Conservation (phyloP, 257 asterid species). For the Galeopsis tetrahit region DNA sequence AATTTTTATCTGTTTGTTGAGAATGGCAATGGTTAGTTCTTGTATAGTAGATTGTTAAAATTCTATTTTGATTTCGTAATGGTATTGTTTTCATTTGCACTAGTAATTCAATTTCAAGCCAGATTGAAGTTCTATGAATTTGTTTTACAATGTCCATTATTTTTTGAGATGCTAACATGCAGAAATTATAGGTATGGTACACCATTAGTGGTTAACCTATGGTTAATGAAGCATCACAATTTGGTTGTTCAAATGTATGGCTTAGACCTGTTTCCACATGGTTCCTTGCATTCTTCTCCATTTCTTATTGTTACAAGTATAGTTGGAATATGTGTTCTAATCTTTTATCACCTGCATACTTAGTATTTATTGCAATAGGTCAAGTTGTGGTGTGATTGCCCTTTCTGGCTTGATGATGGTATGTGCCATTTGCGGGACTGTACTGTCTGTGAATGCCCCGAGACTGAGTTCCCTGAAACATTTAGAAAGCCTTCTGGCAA, state of each 20-base stretch:
- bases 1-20: slow-evolving; percentile 2
- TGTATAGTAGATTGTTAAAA: not conserved
- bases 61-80: slow-evolving; percentile 3
- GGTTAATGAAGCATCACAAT: slow-evolving; percentile 1
- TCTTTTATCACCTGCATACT: slow-evolving; percentile 7
- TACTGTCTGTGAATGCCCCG: slow-evolving; percentile 75
- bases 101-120: not conserved
- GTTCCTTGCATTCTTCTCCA: not conserved
- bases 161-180: not conserved
- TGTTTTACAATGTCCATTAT: not conserved
- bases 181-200: not conserved
- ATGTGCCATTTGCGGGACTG: slow-evolving; percentile 66
- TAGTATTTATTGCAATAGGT: slow-evolving; percentile 40
- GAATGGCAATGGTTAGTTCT: slow-evolving; percentile 4
- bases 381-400: slow-evolving; percentile 80
- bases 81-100: slow-evolving; percentile 1
- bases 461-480: slow-evolving; percentile 61
- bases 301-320: slow-evolving; percentile 16
- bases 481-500: slow-evolving; percentile 43
- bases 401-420: slow-evolving; percentile 75
- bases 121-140: not conserved
- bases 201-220: slow-evolving; percentile 11
- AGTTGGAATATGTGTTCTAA: not conserved
- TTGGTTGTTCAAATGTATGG: not conserved
- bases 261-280: slow-evolving; percentile 5